Evolutionary conservation across 345 rosid genomes (phyloP).

Genomic region (Psidium friedrichsthalianum): DNA sequence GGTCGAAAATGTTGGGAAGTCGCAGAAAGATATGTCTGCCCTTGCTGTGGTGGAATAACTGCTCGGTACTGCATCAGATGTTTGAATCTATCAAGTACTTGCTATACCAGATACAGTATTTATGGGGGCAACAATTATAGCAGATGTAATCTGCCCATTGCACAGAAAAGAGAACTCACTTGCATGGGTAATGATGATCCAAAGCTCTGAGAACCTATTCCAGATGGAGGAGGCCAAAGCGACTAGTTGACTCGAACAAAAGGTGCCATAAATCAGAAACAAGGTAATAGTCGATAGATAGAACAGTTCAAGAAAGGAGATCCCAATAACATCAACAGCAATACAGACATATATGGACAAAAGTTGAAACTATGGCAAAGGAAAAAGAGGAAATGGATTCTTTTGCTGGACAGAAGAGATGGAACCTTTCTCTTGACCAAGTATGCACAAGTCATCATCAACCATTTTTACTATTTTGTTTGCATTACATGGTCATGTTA

Average conservation of each 20-base stretch:
- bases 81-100: neutral
- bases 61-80: slow-evolving; percentile 53
- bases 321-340: neutral
- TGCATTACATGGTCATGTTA: neutral
- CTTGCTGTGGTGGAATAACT: slow-evolving; percentile 47
- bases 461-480: neutral
- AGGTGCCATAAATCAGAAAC: neutral
- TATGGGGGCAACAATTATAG: neutral
- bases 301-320: neutral
- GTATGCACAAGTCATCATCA: neutral
- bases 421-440: neutral
- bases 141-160: neutral
- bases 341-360: neutral
- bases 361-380: neutral
- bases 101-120: neutral
- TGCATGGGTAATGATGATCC: slow-evolving; percentile 9
- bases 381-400: neutral
- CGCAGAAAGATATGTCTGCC: slow-evolving; percentile 47
- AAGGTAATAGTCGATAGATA: neutral
- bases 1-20: slow-evolving; percentile 70
- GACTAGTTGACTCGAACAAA: slow-evolving; percentile 8
- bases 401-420: neutral
- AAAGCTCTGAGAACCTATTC: slow-evolving; percentile 23
- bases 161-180: neutral
- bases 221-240: slow-evolving; percentile 22